A percentile compares a stretch with the other conserved stretches of the same genome.
Conservation (phyloP, 768 basidiomycete genomes). For the Mycena leptocephala region DNA sequence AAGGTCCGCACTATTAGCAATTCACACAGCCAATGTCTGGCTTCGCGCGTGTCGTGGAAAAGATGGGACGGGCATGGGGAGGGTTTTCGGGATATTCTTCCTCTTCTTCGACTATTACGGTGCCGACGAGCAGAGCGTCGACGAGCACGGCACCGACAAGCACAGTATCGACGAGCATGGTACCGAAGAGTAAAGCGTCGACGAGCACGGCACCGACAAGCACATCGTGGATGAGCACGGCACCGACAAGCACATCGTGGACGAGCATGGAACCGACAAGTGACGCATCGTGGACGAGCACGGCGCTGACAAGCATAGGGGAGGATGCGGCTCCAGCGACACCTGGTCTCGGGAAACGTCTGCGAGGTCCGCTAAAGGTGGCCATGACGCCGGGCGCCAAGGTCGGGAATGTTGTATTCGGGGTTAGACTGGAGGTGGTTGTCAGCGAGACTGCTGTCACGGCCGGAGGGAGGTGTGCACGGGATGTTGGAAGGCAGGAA, state of each 20-base stretch:
- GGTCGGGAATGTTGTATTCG: constrained; percentile 76
- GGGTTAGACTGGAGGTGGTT: constrained; percentile 68
- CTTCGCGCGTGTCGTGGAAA: constrained; percentile 84
- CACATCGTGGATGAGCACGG: too few relatives aligned
- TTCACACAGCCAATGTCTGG: too few relatives aligned
- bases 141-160: too few relatives aligned
- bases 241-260: too few relatives aligned
- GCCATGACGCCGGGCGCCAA: constrained; percentile 52
- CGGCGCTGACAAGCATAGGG: too few relatives aligned
- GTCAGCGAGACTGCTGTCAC: constrained; percentile 72
- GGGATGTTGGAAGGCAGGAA: constrained; percentile 37
- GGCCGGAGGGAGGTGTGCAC: constrained; percentile 41
- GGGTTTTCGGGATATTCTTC: constrained; percentile 64
- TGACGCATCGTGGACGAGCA: too few relatives aligned
- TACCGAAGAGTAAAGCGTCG: constrained; percentile 55
- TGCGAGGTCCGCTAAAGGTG: constrained; percentile 69
- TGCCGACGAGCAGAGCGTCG: too few relatives aligned
- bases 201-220: constrained; percentile 54
- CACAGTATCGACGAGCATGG: too few relatives aligned
- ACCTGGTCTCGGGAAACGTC: constrained; percentile 68
- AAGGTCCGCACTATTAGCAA: too few relatives aligned
- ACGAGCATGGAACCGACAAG: too few relatives aligned
- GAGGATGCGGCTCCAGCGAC: constrained; percentile 57
- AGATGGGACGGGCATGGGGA: constrained; percentile 79
- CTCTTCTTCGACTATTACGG: too few relatives aligned